Percentiles rank a stretch among this genome's conserved stretches.
Conservation (phyloP, 257 asterid genomes). For the Paulownia fortunei region DNA sequence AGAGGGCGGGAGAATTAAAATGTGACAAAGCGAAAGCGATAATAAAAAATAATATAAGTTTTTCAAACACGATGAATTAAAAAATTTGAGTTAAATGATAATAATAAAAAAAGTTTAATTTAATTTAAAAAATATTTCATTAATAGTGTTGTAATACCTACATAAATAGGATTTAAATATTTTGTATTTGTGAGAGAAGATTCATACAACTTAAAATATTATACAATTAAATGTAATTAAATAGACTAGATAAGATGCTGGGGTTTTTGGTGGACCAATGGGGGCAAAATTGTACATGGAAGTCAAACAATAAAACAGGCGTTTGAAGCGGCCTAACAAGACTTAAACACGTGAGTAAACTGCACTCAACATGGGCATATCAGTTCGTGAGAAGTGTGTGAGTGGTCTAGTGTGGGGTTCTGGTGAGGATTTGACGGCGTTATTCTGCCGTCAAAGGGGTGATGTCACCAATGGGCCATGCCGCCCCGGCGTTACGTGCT, state of each 20-base stretch:
- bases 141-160: not conserved
- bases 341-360: constrained; percentile 29
- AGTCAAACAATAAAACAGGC: constrained; percentile 27
- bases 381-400: not conserved
- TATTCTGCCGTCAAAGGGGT: not conserved
- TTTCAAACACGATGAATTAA: not conserved
- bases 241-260: constrained; percentile 7
- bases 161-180: not conserved
- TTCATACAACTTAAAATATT: not conserved
- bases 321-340: constrained; percentile 27
- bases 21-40: constrained; percentile 12
- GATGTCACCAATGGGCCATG: constrained; percentile 1
- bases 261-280: constrained; percentile 8
- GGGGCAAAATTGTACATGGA: constrained; percentile 13
- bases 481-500: not conserved
- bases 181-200: not conserved
- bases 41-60: constrained; percentile 28
- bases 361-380: not conserved
- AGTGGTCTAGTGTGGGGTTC: not conserved
- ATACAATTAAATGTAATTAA: not conserved
- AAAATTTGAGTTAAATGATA: not conserved
- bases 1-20: not conserved
- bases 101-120: not conserved
- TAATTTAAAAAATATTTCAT: not conserved
- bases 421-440: constrained; percentile 3